Evolutionary conservation across 306 rosid species (phyloP).

Genomic region (Parietaria judaica): DNA sequence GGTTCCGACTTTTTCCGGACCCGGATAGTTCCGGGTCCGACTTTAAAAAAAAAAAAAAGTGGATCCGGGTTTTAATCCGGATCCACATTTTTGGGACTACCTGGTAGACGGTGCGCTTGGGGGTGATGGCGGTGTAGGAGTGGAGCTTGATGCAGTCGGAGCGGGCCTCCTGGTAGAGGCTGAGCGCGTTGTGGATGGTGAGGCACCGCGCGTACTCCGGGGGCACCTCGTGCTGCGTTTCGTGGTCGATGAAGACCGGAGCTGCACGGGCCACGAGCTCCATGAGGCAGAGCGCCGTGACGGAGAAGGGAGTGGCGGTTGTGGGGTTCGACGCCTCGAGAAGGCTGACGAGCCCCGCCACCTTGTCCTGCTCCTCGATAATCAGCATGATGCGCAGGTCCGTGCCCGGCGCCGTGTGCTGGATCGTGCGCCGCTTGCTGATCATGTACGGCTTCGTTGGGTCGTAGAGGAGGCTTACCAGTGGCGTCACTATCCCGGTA

Average conservation of each 20-base stretch:
- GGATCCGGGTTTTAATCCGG: too few relatives aligned
- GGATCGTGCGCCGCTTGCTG: slow-evolving; percentile 58
- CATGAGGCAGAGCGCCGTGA: slow-evolving; percentile 36
- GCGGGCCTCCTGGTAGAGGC: slow-evolving; percentile 22
- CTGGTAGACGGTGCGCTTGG: slow-evolving; percentile 54
- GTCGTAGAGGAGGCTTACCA: slow-evolving; percentile 55
- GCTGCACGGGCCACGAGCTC: slow-evolving; percentile 57
- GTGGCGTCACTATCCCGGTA: slow-evolving; percentile 40
- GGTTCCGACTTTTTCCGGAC: too few relatives aligned
- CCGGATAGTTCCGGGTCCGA: too few relatives aligned
- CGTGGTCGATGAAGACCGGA: slow-evolving; percentile 57
- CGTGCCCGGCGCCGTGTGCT: slow-evolving; percentile 39
- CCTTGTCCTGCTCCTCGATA: slow-evolving; percentile 32
- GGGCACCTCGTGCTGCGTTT: slow-evolving; percentile 31
- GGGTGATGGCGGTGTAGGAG: slow-evolving; percentile 41
- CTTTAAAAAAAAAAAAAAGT: too few relatives aligned
- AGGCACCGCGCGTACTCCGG: slow-evolving; percentile 24
- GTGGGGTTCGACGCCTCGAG: slow-evolving; percentile 51
- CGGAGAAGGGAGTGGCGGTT: slow-evolving; percentile 22
- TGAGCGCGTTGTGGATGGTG: slow-evolving; percentile 32
- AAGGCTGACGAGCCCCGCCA: slow-evolving; percentile 30
- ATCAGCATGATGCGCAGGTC: slow-evolving; percentile 39
- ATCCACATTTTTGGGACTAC: too few relatives aligned
- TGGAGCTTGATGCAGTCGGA: slow-evolving; percentile 26
- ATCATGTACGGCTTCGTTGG: slow-evolving; percentile 80